These are phyloP conservation scores for Saccharomycopsis fermentans DNA, from an alignment of 805 yeast species.

Conservation along the genomic window DNA sequence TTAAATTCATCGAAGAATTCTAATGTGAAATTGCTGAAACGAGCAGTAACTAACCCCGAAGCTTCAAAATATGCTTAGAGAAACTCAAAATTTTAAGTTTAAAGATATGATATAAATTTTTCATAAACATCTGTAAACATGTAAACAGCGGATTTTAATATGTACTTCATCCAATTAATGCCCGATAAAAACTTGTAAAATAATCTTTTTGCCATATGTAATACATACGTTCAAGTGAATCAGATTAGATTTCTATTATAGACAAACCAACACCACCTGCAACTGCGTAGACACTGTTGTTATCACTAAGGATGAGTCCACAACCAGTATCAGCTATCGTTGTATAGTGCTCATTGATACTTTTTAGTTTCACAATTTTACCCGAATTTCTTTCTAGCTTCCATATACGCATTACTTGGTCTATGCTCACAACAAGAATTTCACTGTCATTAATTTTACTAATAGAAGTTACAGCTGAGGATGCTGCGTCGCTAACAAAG, in stretches of 20 bases:
- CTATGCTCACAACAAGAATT: conserved; percentile 65
- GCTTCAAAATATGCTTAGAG: conserved; percentile 9
- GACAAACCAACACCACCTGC: conserved; percentile 83
- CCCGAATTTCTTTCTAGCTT: conserved; percentile 22
- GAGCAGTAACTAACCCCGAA: not conserved
- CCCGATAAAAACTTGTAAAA: too few relatives aligned
- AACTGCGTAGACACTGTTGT: conserved; percentile 26
- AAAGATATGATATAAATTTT: conserved; percentile 16
- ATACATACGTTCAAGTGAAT: not conserved
- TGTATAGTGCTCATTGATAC: conserved; percentile 44
- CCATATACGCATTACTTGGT: conserved; percentile 72
- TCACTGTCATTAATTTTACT: conserved; percentile 24
- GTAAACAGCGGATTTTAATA: not conserved
- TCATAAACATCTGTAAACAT: not conserved
- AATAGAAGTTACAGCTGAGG: conserved; percentile 76
- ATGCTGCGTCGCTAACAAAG: conserved; percentile 50
- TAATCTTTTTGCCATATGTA: not conserved
- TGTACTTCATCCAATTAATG: not conserved
- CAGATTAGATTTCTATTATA: conserved; percentile 28
- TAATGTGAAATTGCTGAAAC: not conserved
- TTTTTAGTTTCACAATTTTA: conserved; percentile 20
- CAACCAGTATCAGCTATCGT: conserved; percentile 91
- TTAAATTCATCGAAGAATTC: not conserved
- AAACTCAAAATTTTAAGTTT: conserved; percentile 10
- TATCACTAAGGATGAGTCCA: conserved; percentile 28